phyloP scores from a whole-genome alignment of 495 filamentous ascomycete species.

The Friedmanniomyces simplex region DNA sequence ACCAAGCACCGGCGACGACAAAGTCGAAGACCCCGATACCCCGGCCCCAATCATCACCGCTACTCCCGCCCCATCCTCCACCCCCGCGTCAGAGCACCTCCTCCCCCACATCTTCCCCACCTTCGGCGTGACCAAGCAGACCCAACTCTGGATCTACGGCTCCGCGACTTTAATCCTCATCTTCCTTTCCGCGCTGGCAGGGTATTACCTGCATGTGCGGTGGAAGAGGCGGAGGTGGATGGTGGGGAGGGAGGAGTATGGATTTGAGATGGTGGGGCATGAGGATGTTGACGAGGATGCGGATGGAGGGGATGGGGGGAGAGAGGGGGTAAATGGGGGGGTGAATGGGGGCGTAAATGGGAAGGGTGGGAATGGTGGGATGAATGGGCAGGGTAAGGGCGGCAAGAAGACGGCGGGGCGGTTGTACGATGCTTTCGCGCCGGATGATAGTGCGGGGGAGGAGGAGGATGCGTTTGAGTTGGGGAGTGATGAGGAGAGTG shows the following conservation, averaged over 20 bases:
- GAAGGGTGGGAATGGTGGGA: slow-evolving; percentile 23
- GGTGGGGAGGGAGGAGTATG: slow-evolving; percentile 66
- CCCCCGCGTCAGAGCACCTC: slow-evolving; percentile 41
- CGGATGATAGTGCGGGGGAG: slow-evolving; percentile 44
- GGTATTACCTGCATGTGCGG: slow-evolving; percentile 70
- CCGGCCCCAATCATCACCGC: slow-evolving; percentile 13
- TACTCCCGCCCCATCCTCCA: slow-evolving; percentile 31
- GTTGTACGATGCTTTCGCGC: slow-evolving; percentile 89
- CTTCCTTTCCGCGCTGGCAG: slow-evolving; percentile 69
- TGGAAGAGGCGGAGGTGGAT: slow-evolving; percentile 65
- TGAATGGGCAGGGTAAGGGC: too few species aligned
- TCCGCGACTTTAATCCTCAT: slow-evolving; percentile 69
- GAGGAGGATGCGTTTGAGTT: slow-evolving; percentile 59
- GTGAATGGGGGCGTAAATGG: too few species aligned
- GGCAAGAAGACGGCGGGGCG: slow-evolving; percentile 62
- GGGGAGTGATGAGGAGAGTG: slow-evolving; percentile 26
- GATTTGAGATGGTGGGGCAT: slow-evolving; percentile 85
- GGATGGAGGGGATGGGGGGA: slow-evolving; percentile 9
- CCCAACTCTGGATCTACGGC: slow-evolving; percentile 92
- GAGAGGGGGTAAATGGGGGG: background rate
- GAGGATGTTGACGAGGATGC: slow-evolving; percentile 62
- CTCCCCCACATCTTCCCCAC: slow-evolving; percentile 86
- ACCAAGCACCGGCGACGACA: background rate
- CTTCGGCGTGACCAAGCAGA: slow-evolving; percentile 83
- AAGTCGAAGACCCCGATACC: background rate